phyloP scores from a whole-genome alignment of 2,329 filamentous ascomycete species.

The Nemania bipapillata region DNA sequence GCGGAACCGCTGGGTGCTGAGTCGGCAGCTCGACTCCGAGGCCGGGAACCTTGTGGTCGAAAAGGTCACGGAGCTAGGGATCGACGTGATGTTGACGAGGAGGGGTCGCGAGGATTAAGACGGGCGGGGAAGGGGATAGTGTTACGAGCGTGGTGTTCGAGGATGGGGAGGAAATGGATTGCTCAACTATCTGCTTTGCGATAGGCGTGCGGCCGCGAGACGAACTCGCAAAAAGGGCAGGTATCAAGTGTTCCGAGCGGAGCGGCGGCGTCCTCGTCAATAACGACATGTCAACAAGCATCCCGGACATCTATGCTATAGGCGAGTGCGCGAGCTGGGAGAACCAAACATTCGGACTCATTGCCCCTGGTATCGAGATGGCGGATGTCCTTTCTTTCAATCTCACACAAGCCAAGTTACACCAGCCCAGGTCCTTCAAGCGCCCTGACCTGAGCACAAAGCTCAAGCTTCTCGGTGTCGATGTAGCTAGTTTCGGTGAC shows the following conservation, averaged over 20 bases:
- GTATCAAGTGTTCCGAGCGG: constrained; percentile 76
- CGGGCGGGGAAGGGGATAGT: constrained; percentile 72
- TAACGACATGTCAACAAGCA: constrained; percentile 74
- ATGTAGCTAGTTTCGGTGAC: constrained; percentile 92
- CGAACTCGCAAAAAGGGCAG: constrained; percentile 75
- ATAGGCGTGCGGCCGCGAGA: constrained; percentile 86
- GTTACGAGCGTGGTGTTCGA: constrained; percentile 82
- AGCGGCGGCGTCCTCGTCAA: constrained; percentile 81
- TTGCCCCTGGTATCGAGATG: constrained; percentile 91
- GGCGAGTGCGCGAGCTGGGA: constrained; percentile 93
- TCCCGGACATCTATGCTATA: constrained; percentile 81
- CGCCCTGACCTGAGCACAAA: constrained; percentile 90
- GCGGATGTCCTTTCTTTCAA: constrained; percentile 92
- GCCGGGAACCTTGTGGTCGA: constrained; percentile 84
- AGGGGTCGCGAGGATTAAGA: constrained; percentile 77
- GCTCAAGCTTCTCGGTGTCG: constrained; percentile 86
- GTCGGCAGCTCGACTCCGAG: constrained; percentile 82
- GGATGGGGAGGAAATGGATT: constrained; percentile 80
- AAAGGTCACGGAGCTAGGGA: constrained; percentile 79
- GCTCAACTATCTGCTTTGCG: constrained; percentile 86
- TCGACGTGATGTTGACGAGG: constrained; percentile 83
- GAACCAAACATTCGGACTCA: constrained; percentile 85
- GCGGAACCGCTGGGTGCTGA: constrained; percentile 83
- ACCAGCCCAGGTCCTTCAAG: constrained; percentile 77
- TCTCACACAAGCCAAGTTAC: constrained; percentile 81